phyloP scores from a whole-genome alignment of 305 asterid genomes.

The Fraxinus angustifolia region DNA sequence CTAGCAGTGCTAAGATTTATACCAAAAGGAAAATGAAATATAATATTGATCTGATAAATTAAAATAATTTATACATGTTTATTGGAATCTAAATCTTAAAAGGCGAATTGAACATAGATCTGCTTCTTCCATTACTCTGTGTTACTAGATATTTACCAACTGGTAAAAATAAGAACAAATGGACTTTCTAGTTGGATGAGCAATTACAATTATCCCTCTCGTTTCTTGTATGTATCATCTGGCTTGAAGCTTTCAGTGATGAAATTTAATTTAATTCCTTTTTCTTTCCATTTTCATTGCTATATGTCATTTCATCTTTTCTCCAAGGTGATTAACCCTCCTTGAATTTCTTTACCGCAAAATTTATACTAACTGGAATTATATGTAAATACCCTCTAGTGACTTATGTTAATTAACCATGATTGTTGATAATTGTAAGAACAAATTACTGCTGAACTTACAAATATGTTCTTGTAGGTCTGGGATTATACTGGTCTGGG shows the following conservation, averaged over 20 bases:
- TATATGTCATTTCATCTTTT: not conserved
- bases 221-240: not conserved
- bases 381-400: not conserved
- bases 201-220: not conserved
- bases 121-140: not conserved
- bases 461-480: constrained; percentile 48
- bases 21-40: not conserved
- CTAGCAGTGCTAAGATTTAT: not conserved
- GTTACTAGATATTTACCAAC: not conserved
- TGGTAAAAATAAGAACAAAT: not conserved
- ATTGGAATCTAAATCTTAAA: not conserved
- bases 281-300: not conserved
- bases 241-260: not conserved
- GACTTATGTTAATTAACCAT: not conserved
- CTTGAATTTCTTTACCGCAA: not conserved
- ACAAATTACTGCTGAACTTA: constrained; percentile 11
- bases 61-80: not conserved
- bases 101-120: not conserved
- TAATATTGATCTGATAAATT: not conserved
- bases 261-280: not conserved
- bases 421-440: not conserved
- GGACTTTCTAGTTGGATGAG: not conserved
- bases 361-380: not conserved
- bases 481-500: constrained; percentile 99
- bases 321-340: not conserved